Evolutionary conservation across 768 basidiomycete species (phyloP).

Genomic region (Tricholoma flavovirens): DNA sequence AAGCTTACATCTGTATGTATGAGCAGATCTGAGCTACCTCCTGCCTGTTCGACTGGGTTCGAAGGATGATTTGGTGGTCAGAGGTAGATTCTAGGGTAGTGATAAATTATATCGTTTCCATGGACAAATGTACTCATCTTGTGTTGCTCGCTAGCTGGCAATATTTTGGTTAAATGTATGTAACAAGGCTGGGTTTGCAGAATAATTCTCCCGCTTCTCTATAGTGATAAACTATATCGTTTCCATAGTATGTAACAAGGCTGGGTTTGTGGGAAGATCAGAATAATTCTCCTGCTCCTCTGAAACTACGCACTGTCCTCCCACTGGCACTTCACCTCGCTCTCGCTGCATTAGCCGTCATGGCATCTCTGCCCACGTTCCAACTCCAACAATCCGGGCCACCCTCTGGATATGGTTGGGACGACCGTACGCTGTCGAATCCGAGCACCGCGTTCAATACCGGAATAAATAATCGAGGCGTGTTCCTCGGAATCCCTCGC

Average conservation of each 20-base stretch:
- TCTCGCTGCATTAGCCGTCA: not conserved
- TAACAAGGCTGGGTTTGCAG: no score
- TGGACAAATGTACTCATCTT: no score
- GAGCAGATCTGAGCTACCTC: conserved; percentile 51
- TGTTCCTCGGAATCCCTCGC: conserved; percentile 11
- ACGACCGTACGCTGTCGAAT: conserved; percentile 11
- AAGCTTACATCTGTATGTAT: conserved; percentile 93
- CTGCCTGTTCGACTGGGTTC: not conserved
- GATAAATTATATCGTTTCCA: not conserved
- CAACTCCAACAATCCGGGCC: conserved; percentile 9
- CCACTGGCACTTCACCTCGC: no score
- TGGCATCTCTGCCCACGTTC: conserved; percentile 15
- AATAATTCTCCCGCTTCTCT: no score
- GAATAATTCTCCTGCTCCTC: no score
- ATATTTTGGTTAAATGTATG: not conserved
- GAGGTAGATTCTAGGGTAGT: not conserved
- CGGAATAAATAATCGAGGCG: conserved; percentile 15
- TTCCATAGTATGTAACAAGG: no score
- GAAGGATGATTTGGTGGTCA: not conserved
- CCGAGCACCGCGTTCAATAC: conserved; percentile 15
- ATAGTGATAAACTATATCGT: no score
- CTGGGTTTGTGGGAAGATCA: no score
- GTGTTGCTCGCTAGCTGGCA: no score
- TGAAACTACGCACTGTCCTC: no score
- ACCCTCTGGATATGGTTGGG: conserved; percentile 16